phyloP scores from a whole-genome alignment of 768 basidiomycete species.

The Hygrocybe punicea region DNA sequence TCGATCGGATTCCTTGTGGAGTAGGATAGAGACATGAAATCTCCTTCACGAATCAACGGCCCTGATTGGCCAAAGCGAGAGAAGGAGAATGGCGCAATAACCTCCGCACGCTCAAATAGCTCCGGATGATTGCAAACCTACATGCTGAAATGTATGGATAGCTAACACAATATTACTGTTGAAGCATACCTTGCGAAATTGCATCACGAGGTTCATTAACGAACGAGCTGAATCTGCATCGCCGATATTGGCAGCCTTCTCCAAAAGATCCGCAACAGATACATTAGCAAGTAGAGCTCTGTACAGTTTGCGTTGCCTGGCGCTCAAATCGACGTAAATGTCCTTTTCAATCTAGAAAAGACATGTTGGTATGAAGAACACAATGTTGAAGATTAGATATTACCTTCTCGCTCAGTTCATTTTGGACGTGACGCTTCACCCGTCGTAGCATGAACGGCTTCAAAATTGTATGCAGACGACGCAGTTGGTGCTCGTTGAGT shows the following conservation, averaged over 20 bases:
- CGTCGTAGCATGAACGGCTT: slow-evolving; percentile 99
- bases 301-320: slow-evolving; percentile 88
- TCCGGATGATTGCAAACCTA: slow-evolving; percentile 98
- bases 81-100: slow-evolving; percentile 90
- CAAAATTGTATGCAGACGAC: slow-evolving; percentile 95
- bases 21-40: slow-evolving; percentile 76
- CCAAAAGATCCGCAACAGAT: slow-evolving; percentile 89
- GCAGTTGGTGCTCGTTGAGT: slow-evolving; percentile 91
- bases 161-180: background rate
- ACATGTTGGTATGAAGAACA: slow-evolving; percentile 5
- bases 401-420: slow-evolving; percentile 98
- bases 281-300: slow-evolving; percentile 87
- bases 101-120: slow-evolving; percentile 95
- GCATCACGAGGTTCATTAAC: slow-evolving; percentile 99
- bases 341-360: slow-evolving; percentile 87
- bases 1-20: slow-evolving; percentile 87
- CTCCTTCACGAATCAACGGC: slow-evolving; percentile 83
- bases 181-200: slow-evolving; percentile 83
- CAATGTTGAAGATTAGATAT: slow-evolving; percentile 9
- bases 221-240: slow-evolving; percentile 90
- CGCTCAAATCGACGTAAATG: slow-evolving; percentile 89
- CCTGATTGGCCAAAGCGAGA: slow-evolving; percentile 77
- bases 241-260: slow-evolving; percentile 87
- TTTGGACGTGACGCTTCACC: slow-evolving; percentile 98
- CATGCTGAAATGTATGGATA: background rate